Percentiles rank a stretch among this genome's conserved stretches.
phyloP scores from a whole-genome alignment of 352 stramenopile genomes.

The Pythium aphanidermatum region DNA sequence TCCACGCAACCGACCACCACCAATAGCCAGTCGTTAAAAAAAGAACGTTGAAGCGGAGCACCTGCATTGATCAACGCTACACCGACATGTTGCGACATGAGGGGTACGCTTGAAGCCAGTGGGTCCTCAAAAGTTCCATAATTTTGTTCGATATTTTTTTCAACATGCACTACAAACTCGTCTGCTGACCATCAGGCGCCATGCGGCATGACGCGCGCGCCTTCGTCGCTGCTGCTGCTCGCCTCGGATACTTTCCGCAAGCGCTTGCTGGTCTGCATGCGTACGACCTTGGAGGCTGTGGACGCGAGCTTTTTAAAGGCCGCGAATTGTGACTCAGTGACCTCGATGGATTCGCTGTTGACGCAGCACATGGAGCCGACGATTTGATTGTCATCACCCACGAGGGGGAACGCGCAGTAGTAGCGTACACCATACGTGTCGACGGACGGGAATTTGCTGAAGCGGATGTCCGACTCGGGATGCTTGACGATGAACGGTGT shows the following conservation, averaged over 20 bases:
- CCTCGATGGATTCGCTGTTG: slow-evolving; percentile 30
- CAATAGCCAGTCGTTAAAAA: too few species aligned
- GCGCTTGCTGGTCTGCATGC: neutral
- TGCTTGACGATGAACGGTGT: slow-evolving; percentile 50
- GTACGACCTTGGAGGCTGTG: slow-evolving; percentile 12
- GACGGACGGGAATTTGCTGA: slow-evolving; percentile 16
- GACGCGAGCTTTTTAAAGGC: slow-evolving; percentile 38
- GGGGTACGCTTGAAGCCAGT: too few species aligned
- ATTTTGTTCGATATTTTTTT: neutral
- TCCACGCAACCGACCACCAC: too few species aligned
- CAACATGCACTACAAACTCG: too few species aligned
- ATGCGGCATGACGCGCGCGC: too few species aligned
- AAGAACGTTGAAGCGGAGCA: too few species aligned
- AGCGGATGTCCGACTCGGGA: slow-evolving; percentile 51
- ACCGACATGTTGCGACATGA: too few species aligned
- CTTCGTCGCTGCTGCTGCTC: neutral
- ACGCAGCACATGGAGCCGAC: slow-evolving; percentile 61
- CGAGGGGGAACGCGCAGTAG: slow-evolving; percentile 64
- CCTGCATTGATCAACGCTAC: too few species aligned
- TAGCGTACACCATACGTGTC: slow-evolving; percentile 37
- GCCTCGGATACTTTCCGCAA: neutral
- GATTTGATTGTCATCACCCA: slow-evolving; percentile 32
- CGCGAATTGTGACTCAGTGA: slow-evolving; percentile 51
- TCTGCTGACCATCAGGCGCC: too few species aligned
- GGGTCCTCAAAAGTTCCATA: too few species aligned